Conservation (phyloP, 257 asterid genomes). For the Orobanche coerulescens region DNA sequence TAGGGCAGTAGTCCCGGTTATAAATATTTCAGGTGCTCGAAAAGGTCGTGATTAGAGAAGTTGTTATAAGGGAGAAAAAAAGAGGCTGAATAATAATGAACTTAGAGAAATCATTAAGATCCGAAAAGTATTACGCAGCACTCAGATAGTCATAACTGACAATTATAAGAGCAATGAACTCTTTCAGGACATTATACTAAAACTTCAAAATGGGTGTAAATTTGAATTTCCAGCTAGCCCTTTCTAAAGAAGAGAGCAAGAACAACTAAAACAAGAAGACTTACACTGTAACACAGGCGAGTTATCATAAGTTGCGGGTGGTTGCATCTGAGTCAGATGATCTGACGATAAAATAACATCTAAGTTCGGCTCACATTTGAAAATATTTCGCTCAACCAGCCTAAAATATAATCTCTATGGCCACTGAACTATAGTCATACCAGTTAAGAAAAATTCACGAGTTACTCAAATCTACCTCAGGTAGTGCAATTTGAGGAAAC, state of each 20-base stretch:
- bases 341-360: neutral
- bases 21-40: neutral
- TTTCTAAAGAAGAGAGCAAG: neutral
- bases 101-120: neutral
- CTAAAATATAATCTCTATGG: neutral
- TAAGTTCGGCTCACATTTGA: neutral
- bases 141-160: neutral
- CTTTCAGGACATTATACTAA: neutral
- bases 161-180: neutral
- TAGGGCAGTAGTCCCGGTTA: no score
- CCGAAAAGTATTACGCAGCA: neutral
- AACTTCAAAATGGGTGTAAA: neutral
- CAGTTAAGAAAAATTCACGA: neutral
- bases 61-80: neutral
- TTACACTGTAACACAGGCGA: neutral
- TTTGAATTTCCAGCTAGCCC: neutral
- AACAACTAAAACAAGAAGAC: neutral
- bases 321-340: no score
- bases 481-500: constrained; percentile 6
- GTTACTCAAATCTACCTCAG: neutral
- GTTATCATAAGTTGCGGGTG: neutral
- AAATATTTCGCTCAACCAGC: neutral
- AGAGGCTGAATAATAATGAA: neutral
- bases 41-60: neutral
- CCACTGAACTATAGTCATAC: neutral